phyloP scores from a whole-genome alignment of 495 filamentous ascomycete genomes.

The Podospora pseudoanserina region DNA sequence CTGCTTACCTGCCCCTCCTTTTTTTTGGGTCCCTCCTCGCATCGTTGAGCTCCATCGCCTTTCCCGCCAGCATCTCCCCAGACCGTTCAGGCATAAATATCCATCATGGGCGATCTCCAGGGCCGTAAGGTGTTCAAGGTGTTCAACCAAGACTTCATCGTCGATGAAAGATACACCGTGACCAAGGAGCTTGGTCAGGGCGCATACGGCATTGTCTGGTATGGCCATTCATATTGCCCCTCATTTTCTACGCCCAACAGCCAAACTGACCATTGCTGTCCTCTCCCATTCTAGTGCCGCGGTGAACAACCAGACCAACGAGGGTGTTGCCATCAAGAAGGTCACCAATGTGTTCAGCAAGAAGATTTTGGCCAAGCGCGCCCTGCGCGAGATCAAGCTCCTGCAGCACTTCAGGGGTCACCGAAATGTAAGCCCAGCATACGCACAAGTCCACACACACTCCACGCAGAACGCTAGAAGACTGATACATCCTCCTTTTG shows the following conservation, averaged over 20 bases:
- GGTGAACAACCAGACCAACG: conserved; percentile 82
- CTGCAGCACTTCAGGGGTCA: conserved; percentile 93
- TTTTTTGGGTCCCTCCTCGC: background rate
- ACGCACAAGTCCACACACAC: background rate
- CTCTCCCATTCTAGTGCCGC: conserved; percentile 61
- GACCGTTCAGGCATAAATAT: background rate
- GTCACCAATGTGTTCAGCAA: conserved; percentile 99
- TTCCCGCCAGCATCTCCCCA: background rate
- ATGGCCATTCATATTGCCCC: conserved; percentile 32
- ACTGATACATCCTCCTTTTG: conserved; percentile 13
- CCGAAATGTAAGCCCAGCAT: conserved; percentile 47
- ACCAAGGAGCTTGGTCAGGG: conserved; percentile 98
- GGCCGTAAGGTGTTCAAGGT: conserved; percentile 98
- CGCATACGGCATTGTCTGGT: conserved; percentile 99
- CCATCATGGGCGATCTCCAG: conserved; percentile 68
- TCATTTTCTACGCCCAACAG: conserved; percentile 12
- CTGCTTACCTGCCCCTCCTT: conserved; percentile 16
- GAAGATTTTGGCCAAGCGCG: conserved; percentile 98
- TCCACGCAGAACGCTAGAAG: background rate
- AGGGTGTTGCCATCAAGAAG: conserved; percentile 99
- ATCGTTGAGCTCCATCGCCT: conserved; percentile 5
- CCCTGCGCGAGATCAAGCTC: conserved; percentile 95
- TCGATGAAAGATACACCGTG: conserved; percentile 96
- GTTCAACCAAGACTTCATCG: conserved; percentile 99
- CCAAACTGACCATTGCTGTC: conserved; percentile 5